phyloP scores from a whole-genome alignment of 2,329 filamentous ascomycete species.

The Sordariomycetes sp. region DNA sequence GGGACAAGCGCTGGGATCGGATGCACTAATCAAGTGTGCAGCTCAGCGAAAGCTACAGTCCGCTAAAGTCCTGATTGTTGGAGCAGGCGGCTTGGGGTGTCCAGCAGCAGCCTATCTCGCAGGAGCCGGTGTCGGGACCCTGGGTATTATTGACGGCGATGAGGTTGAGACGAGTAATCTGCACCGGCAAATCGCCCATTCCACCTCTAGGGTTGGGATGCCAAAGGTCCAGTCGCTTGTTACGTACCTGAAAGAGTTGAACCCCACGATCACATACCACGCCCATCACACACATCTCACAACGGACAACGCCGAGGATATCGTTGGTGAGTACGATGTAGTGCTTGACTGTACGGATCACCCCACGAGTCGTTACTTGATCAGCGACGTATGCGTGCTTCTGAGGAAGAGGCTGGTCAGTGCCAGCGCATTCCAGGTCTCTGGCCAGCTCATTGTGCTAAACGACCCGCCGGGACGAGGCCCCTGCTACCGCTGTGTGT shows the following conservation, averaged over 20 bases:
- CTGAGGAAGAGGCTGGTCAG: conserved; percentile 74
- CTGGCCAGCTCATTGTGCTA: conserved; percentile 82
- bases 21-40: conserved; percentile 17
- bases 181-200: conserved; percentile 83
- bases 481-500: conserved; percentile 91
- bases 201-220: conserved; percentile 59
- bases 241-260: conserved; percentile 55
- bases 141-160: conserved; percentile 85
- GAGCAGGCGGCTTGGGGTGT: conserved; percentile 83
- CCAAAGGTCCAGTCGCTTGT: conserved; percentile 75
- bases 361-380: conserved; percentile 81
- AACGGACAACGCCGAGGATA: conserved; percentile 55
- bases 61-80: conserved; percentile 69
- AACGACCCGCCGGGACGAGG: conserved; percentile 71
- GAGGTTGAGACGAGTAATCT: conserved; percentile 82
- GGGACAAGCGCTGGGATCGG: neutral
- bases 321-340: conserved; percentile 66
- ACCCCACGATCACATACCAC: conserved; percentile 59
- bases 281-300: conserved; percentile 57
- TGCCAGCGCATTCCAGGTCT: conserved; percentile 78
- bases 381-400: conserved; percentile 82
- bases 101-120: conserved; percentile 90
- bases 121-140: conserved; percentile 73
- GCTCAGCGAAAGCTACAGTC: conserved; percentile 68
- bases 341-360: conserved; percentile 95